phyloP scores from a whole-genome alignment of 345 rosid genomes.

The Carallia brachiata region DNA sequence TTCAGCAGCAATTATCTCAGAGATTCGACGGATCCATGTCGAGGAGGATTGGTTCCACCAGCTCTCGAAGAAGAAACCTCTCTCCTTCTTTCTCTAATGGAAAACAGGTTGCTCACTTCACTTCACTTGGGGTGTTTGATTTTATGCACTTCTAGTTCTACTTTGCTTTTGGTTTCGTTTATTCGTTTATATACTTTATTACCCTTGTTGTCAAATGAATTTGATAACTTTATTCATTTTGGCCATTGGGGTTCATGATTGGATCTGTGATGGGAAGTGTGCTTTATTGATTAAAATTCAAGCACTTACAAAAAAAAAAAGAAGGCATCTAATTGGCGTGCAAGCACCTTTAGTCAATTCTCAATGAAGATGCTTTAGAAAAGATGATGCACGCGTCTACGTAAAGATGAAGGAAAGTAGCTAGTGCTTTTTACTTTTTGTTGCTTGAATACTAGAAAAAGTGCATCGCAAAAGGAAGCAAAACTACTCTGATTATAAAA shows the following conservation, averaged over 20 bases:
- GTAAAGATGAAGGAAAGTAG: neutral
- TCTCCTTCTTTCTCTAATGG: conserved; percentile 70
- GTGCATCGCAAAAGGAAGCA: conserved; percentile 18
- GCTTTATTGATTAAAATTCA: conserved; percentile 13
- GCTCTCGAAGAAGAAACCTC: conserved; percentile 60
- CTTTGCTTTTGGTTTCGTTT: neutral
- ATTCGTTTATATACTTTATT: neutral
- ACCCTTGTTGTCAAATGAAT: neutral
- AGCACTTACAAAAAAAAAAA: neutral
- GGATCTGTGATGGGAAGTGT: conserved; percentile 32
- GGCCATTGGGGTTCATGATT: conserved; percentile 2
- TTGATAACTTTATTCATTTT: neutral
- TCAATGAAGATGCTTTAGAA: neutral
- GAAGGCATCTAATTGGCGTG: conserved; percentile 12
- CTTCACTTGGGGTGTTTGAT: neutral
- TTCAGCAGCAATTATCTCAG: conserved; percentile 84
- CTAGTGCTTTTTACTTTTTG: conserved; percentile 13
- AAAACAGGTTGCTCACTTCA: conserved; percentile 52
- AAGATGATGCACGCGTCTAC: neutral
- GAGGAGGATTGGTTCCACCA: conserved; percentile 75
- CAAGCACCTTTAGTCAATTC: conserved; percentile 10
- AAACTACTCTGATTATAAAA: conserved; percentile 12
- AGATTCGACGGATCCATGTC: conserved; percentile 99
- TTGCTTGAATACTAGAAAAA: conserved; percentile 21
- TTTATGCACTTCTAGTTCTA: too few species aligned